Evolutionary conservation across 1,284 basidiomycete species (phyloP), one percentile per base, ranked within the genome.

Genomic region (Amanita bisporigera): DNA sequence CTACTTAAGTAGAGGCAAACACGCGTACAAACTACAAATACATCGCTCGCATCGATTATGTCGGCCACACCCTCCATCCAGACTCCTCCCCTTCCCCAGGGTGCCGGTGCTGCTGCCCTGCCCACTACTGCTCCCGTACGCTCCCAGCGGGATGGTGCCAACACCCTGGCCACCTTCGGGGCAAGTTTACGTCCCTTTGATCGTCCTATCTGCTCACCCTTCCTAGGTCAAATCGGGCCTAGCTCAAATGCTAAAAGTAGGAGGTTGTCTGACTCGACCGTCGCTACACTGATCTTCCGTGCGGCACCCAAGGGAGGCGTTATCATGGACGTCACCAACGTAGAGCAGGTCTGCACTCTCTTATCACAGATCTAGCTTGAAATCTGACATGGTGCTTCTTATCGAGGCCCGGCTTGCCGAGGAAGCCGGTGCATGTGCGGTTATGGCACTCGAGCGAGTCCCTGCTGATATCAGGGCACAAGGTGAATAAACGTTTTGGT

Each of bases 371-470:
- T 31, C 29, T 15, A 1, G 4, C 6, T 60, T 64, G 67, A 75
- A 36, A 70, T 47, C 43, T 45, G 11, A 36, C 31, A 36, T 14
- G 17, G 11, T 24, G 40, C 29, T 26, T 21, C 31, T 14, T 52
- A 11, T 19, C 50, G 64, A 96, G 90, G 97, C 97, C 68, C 92
- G 95, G 71, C 97, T 99, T 74, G 97, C 97, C 67, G 97, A 99
- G 78, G 96, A 98, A 78, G 97, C 97, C 12, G 97, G 98, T 68
- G 97, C 97, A 15, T 96, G 95, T 78, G 97, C 97, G 70, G 97
- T 99, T 71, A 99, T 99, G 97, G 96, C 95, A 15, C 86, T 97
- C 10, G 96, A 98, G 81, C 88, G 97, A 71, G 96, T 99, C 15
- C 97, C 97, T 21, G 97, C 97, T 40, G 96, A 99, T 78, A 99